Evolutionary conservation across 305 asterid species (phyloP).

Genomic region (Fraxinus floribunda): DNA sequence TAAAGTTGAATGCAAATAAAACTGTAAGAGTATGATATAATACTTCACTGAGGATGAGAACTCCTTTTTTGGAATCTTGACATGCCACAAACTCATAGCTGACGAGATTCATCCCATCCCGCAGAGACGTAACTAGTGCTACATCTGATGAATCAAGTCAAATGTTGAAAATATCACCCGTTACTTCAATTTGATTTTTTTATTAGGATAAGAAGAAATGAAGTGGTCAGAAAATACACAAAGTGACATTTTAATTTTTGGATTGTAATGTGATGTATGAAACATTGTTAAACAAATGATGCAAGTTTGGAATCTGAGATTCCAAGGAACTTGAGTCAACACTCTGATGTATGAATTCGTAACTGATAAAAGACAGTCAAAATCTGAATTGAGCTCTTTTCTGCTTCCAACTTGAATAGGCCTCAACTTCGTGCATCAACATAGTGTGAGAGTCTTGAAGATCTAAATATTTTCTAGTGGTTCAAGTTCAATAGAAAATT

Average conservation of each 20-base stretch:
- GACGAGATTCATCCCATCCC: conserved; percentile 98
- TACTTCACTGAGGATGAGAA: conserved; percentile 94
- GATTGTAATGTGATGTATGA: conserved; percentile 1
- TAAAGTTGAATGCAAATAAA: conserved; percentile 14
- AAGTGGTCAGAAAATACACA: conserved; percentile 14
- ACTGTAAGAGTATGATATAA: conserved; percentile 18
- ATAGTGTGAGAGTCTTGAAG: neutral
- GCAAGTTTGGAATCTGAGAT: neutral
- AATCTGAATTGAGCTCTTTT: neutral
- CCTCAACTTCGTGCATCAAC: neutral
- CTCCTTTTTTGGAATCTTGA: conserved; percentile 84
- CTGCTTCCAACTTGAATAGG: neutral
- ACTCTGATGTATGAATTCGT: neutral
- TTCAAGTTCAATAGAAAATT: neutral
- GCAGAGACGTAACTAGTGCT: conserved; percentile 86
- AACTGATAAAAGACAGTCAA: neutral
- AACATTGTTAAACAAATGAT: neutral
- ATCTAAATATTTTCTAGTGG: neutral
- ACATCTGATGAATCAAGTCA: conserved; percentile 60
- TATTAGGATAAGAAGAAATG: neutral
- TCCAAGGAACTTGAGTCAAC: neutral
- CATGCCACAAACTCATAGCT: conserved; percentile 98
- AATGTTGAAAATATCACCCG: conserved; percentile 27
- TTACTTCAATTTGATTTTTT: conserved; percentile 22
- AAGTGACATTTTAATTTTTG: neutral